Base-by-base conservation (phyloP, 148 eudicot species). In the Persicaria maculosa region DNA sequence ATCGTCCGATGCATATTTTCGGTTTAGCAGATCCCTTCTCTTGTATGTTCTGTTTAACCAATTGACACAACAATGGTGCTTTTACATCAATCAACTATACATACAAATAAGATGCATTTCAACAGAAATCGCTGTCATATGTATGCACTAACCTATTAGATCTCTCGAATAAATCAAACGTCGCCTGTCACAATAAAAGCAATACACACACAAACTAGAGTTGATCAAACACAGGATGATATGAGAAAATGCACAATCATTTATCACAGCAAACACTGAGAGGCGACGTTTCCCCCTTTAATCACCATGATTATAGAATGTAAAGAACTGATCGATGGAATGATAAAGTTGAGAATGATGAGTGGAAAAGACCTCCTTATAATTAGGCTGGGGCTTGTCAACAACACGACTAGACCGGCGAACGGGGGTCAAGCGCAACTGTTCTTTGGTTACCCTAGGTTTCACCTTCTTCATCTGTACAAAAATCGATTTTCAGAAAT, bases 371-470 rank as follows among this genome's bases (percentile, higher is more conserved):
- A 92, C 97, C 84, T 93, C 97, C 78, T 82, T 90, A 85, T 88
- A 93, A 74, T 73, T 85, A 9, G 80, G 81, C 4, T 80, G 83
- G 4, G 97, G 88, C 82, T 79, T 81, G 7, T 89, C 90, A 1
- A 87, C 92, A 46, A 83, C 86, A 16, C 94, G 88, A 64, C 70
- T 58, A 11, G 94, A 92, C 69, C 92, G 84, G 6, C 97, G 81
- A 67, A 85, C 79, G 1, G 86, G 67, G 25, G 77, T 78, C 72
- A 76, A 8, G 40, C 40, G 40, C 40, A 31, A 31, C 6, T 76
- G 79, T 40, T 68, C 82, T 10, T 81, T 80, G 47, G 72, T 77
- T 7, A 69, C 67, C 71, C 75, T 80, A 0, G 79, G 76, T 57
- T 78, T 84, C 77, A 74, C 61, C 53, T 75, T 84, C 84, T 89